Conservation (phyloP, 2,329 filamentous ascomycete genomes). For the Neospermospora avenae region DNA sequence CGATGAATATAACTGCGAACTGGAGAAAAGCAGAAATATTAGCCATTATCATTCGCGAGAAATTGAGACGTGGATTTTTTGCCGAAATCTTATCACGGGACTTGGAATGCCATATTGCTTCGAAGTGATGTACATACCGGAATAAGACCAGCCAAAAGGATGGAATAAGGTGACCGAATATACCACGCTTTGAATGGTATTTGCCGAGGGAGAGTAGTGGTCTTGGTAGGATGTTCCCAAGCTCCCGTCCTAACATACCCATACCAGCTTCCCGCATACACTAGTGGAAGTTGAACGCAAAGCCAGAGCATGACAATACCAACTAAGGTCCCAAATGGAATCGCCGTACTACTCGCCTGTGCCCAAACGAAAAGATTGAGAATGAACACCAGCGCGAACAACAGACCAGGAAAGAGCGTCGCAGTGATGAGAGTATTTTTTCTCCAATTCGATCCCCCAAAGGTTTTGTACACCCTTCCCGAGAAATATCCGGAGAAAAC, state of each 20-base stretch:
- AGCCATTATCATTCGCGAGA: too few relatives aligned
- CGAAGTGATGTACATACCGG: slow-evolving; percentile 40
- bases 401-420: slow-evolving; percentile 72
- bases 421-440: slow-evolving; percentile 77
- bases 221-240: slow-evolving; percentile 82
- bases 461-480: slow-evolving; percentile 77
- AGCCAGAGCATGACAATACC: slow-evolving; percentile 76
- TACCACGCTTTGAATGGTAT: slow-evolving; percentile 77
- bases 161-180: slow-evolving; percentile 56
- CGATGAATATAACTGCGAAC: slow-evolving; percentile 85
- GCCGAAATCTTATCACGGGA: too few relatives aligned
- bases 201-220: slow-evolving; percentile 66
- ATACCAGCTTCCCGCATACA: slow-evolving; percentile 76
- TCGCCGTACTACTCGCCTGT: slow-evolving; percentile 81
- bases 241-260: slow-evolving; percentile 64
- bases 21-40: too few relatives aligned
- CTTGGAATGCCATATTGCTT: too few relatives aligned
- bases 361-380: slow-evolving; percentile 89
- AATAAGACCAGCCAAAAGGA: slow-evolving; percentile 71
- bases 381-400: slow-evolving; percentile 72
- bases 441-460: slow-evolving; percentile 70
- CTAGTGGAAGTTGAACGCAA: slow-evolving; percentile 79
- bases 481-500: slow-evolving; percentile 87
- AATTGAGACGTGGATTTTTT: too few relatives aligned
- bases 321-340: slow-evolving; percentile 77